A percentile compares a stretch with the other conserved stretches of the same genome.
Conservation (phyloP, 495 filamentous ascomycete species). For the Acidomyces sp. region DNA sequence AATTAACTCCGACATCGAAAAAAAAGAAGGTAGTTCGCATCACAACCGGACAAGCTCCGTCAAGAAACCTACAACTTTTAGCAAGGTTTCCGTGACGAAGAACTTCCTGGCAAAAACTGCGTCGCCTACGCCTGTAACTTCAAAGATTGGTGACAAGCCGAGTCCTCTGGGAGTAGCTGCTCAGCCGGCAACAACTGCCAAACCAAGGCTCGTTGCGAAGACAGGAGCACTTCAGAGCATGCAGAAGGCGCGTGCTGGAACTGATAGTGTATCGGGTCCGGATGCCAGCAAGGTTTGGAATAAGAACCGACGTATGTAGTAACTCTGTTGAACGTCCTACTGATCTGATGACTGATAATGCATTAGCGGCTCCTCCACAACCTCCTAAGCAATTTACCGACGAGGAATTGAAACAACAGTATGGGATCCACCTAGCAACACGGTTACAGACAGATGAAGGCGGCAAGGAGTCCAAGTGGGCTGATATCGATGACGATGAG, state of each 20-base stretch:
- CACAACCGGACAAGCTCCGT: conserved; percentile 56
- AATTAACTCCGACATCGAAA: conserved; percentile 60
- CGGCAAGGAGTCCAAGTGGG: conserved; percentile 85
- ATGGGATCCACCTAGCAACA: conserved; percentile 90
- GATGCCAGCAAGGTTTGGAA: conserved; percentile 86
- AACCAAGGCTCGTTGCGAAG: conserved; percentile 56
- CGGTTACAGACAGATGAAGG: conserved; percentile 71
- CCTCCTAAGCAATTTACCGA: conserved; percentile 88
- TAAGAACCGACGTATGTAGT: conserved; percentile 76
- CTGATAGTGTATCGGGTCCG: conserved; percentile 32
- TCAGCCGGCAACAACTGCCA: conserved; percentile 38
- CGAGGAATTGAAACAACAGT: conserved; percentile 89
- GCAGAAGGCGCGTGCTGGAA: conserved; percentile 29
- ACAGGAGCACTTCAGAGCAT: conserved; percentile 41
- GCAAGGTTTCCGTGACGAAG: conserved; percentile 89
- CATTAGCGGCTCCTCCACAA: conserved; percentile 64
- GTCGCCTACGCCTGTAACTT: conserved; percentile 21
- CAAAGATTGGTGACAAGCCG: conserved; percentile 26
- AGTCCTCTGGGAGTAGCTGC: conserved; percentile 28
- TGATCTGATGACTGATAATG: conserved; percentile 14
- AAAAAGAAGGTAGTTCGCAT: conserved; percentile 39
- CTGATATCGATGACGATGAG: conserved; percentile 96
- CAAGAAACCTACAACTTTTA: conserved; percentile 82
- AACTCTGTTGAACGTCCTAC: background rate
- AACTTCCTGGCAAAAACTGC: conserved; percentile 57